phyloP scores from a whole-genome alignment of 805 yeast genomes.

The Candida parachauliodes region DNA sequence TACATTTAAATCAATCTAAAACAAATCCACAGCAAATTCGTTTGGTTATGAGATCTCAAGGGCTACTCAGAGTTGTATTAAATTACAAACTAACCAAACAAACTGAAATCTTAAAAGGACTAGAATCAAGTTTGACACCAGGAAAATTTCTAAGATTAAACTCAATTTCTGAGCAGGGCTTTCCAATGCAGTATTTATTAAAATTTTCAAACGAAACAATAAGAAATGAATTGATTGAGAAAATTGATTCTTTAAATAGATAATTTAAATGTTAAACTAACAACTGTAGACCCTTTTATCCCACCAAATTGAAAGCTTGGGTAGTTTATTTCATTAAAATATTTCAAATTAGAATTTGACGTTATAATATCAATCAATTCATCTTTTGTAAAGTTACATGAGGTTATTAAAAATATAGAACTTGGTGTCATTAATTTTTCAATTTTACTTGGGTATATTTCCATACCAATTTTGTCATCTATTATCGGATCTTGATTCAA shows the following conservation, averaged over 20 bases:
- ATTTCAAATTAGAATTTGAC: constrained; percentile 40
- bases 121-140: constrained; percentile 78
- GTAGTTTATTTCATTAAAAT: constrained; percentile 68
- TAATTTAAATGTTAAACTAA: constrained; percentile 74
- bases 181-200: constrained; percentile 80
- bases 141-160: constrained; percentile 80
- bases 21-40: constrained; percentile 48
- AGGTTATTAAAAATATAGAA: constrained; percentile 72
- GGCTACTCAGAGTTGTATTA: constrained; percentile 75
- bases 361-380: constrained; percentile 63
- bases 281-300: constrained; percentile 78
- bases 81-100: constrained; percentile 65
- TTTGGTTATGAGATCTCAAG: constrained; percentile 87
- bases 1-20: constrained; percentile 66
- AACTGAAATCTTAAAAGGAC: constrained; percentile 68
- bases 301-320: constrained; percentile 91
- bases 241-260: constrained; percentile 30
- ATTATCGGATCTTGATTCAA: constrained; percentile 56
- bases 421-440: constrained; percentile 49
- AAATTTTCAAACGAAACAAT: constrained; percentile 62
- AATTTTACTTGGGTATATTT: constrained; percentile 62
- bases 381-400: constrained; percentile 87
- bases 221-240: constrained; percentile 55
- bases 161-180: constrained; percentile 52
- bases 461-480: constrained; percentile 45